phyloP scores from a whole-genome alignment of 305 asterid species.

The Plantago lanceolata region DNA sequence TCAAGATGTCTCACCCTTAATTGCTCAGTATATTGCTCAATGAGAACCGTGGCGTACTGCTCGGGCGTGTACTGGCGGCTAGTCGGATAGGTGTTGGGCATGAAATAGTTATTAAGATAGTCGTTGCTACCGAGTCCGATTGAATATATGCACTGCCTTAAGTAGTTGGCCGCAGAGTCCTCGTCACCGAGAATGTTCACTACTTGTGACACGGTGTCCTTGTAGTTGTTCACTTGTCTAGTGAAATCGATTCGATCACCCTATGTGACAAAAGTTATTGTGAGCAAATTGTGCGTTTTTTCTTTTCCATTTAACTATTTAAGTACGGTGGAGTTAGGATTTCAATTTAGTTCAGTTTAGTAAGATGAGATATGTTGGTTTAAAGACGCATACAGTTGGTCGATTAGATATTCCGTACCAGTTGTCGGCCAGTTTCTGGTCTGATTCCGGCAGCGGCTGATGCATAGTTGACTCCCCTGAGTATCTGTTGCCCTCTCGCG shows the following conservation, averaged over 20 bases:
- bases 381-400: not conserved
- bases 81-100: slow-evolving; percentile 56
- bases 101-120: slow-evolving; percentile 83
- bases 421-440: slow-evolving; percentile 76
- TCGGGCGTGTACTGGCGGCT: slow-evolving; percentile 62
- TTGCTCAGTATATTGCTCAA: slow-evolving; percentile 58
- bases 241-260: slow-evolving; percentile 58
- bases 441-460: slow-evolving; percentile 91
- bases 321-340: no score
- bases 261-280: slow-evolving; percentile 24
- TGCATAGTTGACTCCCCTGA: slow-evolving; percentile 76
- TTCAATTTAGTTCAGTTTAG: no score
- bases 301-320: no score
- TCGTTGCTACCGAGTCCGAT: slow-evolving; percentile 83
- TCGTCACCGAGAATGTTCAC: slow-evolving; percentile 58
- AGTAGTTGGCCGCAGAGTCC: slow-evolving; percentile 49
- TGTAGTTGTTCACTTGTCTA: slow-evolving; percentile 71
- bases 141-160: slow-evolving; percentile 58
- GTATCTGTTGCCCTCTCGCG: slow-evolving; percentile 54
- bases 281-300: no score
- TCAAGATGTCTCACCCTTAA: slow-evolving; percentile 34
- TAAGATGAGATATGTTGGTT: no score
- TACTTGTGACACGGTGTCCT: slow-evolving; percentile 56
- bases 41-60: slow-evolving; percentile 60
- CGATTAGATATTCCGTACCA: slow-evolving; percentile 36